Conservation (phyloP, 78 protist genomes). For the Tieghemostelium lacteum region DNA sequence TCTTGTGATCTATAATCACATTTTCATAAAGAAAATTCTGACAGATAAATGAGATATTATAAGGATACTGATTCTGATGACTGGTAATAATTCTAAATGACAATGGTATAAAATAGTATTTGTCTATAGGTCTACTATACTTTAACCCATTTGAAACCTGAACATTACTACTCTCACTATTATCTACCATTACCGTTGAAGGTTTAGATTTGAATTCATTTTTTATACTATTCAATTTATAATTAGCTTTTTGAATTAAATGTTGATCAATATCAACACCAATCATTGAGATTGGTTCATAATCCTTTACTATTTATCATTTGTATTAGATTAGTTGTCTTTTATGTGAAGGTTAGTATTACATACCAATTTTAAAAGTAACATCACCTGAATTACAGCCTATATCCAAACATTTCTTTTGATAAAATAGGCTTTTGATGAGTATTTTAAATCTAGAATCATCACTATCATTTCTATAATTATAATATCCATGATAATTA, state of each 20-base stretch:
- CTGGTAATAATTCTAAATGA: neutral
- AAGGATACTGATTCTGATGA: conserved; percentile 1
- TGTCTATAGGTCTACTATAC: neutral
- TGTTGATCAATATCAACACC: conserved; percentile 65
- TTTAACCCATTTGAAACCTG: conserved; percentile 19
- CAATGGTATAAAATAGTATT: neutral
- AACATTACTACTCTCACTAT: neutral
- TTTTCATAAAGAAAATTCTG: conserved; percentile 34
- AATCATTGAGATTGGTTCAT: conserved; percentile 8
- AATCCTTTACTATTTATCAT: conserved; percentile 45
- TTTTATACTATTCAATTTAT: neutral
- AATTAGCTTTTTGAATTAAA: conserved; percentile 23
- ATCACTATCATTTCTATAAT: conserved; percentile 13
- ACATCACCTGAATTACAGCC: conserved; percentile 58
- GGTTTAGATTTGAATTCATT: conserved; percentile 12
- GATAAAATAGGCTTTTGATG: conserved; percentile 17
- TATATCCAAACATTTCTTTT: conserved; percentile 58
- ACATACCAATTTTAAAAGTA: conserved; percentile 37
- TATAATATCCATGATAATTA: conserved; percentile 44
- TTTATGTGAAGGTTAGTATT: no score
- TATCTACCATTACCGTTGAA: conserved; percentile 5
- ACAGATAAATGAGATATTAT: conserved; percentile 45
- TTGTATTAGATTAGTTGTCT: no score
- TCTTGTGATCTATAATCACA: neutral
- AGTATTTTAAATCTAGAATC: conserved; percentile 34